phyloP scores from a whole-genome alignment of 768 basidiomycete species.

The Rhodocollybia butyracea region DNA sequence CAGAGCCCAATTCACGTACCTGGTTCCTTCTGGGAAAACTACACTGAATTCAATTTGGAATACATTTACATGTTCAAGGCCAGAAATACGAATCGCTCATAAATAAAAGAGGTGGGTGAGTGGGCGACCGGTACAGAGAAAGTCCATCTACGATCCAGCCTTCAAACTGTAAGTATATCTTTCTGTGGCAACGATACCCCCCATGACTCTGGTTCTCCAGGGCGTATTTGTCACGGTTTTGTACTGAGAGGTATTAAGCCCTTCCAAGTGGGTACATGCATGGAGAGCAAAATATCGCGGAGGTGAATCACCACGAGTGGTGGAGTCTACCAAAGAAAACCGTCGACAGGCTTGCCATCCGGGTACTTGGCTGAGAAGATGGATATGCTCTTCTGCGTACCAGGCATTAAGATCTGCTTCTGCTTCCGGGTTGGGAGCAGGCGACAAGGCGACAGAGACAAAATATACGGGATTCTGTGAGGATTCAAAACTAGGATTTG shows the following conservation, averaged over 20 bases:
- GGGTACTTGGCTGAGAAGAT: constrained; percentile 36
- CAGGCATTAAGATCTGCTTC: constrained; percentile 40
- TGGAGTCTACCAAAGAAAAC: constrained; percentile 29
- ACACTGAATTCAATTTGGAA: too few species aligned
- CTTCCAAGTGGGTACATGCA: constrained; percentile 32
- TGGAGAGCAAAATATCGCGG: constrained; percentile 39
- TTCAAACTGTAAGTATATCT: constrained; percentile 12
- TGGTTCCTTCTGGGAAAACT: too few species aligned
- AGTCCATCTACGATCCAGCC: too few species aligned
- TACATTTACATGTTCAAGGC: too few species aligned
- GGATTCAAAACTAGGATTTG: not conserved
- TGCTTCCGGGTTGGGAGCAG: not conserved
- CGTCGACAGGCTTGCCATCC: constrained; percentile 43
- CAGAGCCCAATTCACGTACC: too few species aligned
- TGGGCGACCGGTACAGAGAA: too few species aligned
- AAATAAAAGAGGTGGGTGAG: too few species aligned
- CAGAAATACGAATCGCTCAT: too few species aligned
- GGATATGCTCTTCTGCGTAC: constrained; percentile 56
- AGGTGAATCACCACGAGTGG: constrained; percentile 17
- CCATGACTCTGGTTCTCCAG: constrained; percentile 41
- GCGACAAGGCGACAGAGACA: not conserved
- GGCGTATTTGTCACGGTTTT: constrained; percentile 38
- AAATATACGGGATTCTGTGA: not conserved
- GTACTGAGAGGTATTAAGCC: constrained; percentile 32
- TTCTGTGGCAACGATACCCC: constrained; percentile 28